A percentile compares a stretch with the other conserved stretches of the same genome.
Evolutionary conservation across 2,329 filamentous ascomycete species (phyloP).

Genomic region (Diaporthe aspalathi): DNA sequence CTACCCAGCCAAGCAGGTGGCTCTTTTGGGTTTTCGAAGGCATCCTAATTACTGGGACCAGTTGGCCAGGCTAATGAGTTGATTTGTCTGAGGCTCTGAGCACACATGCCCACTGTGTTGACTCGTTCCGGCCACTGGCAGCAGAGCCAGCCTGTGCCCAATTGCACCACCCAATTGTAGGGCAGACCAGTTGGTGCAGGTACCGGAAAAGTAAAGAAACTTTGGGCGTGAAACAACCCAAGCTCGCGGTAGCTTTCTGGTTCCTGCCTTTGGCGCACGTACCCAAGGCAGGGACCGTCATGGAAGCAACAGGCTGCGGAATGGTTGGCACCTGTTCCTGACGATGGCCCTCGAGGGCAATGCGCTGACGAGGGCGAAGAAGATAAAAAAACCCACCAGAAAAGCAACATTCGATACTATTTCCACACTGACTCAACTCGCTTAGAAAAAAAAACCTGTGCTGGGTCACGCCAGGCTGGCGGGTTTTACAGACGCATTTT

Average conservation of each 20-base stretch:
- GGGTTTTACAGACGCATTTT: neutral
- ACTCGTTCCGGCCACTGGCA: constrained; percentile 23
- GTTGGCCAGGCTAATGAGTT: neutral
- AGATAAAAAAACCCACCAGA: no score
- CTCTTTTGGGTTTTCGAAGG: constrained; percentile 11
- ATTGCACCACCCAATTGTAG: constrained; percentile 19
- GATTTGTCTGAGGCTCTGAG: constrained; percentile 24
- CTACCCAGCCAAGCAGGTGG: no score
- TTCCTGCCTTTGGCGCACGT: constrained; percentile 28
- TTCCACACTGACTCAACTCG: neutral
- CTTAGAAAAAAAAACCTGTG: neutral
- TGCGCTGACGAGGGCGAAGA: neutral
- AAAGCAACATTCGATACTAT: neutral
- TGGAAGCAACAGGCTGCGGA: constrained; percentile 10
- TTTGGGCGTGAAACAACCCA: constrained; percentile 35
- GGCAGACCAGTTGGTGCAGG: constrained; percentile 20
- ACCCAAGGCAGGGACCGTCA: constrained; percentile 2
- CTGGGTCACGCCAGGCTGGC: constrained; percentile 18
- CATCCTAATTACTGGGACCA: constrained; percentile 23
- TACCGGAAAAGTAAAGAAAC: constrained; percentile 33
- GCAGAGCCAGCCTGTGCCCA: constrained; percentile 17
- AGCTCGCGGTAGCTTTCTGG: constrained; percentile 34
- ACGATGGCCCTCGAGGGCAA: constrained; percentile 5
- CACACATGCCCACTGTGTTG: constrained; percentile 23
- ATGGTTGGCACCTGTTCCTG: neutral